phyloP scores from a whole-genome alignment of 345 rosid genomes.

The Heritiera littoralis region DNA sequence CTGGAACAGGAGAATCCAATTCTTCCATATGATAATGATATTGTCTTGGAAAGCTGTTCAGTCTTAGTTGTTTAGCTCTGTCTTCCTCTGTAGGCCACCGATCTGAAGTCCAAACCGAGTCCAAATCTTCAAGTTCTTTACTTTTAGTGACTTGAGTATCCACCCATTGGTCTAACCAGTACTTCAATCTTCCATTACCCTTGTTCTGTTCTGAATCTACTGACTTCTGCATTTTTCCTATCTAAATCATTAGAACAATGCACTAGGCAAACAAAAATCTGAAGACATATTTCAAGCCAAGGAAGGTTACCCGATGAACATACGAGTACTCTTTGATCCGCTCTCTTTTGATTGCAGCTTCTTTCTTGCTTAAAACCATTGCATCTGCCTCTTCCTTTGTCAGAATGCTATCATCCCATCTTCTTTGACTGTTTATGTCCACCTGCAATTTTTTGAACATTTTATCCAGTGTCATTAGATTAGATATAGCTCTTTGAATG shows the following conservation, averaged over 20 bases:
- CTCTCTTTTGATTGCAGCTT: conserved; percentile 67
- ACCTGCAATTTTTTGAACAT: conserved; percentile 42
- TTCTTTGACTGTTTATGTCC: conserved; percentile 59
- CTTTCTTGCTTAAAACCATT: conserved; percentile 61
- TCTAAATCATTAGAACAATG: conserved; percentile 18
- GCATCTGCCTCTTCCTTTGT: conserved; percentile 80
- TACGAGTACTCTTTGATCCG: conserved; percentile 62
- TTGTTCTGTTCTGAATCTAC: conserved; percentile 70
- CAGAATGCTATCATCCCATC: conserved; percentile 84
- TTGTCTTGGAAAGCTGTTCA: conserved; percentile 40
- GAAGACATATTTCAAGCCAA: not conserved
- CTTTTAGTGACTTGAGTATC: conserved; percentile 73
- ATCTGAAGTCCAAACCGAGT: conserved; percentile 47
- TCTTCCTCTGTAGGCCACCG: conserved; percentile 43
- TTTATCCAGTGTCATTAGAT: no score
- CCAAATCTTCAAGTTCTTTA: conserved; percentile 78
- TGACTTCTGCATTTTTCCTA: conserved; percentile 53
- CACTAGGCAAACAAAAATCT: not conserved
- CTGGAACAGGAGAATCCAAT: conserved; percentile 36
- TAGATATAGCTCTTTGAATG: no score
- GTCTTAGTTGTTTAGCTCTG: conserved; percentile 41
- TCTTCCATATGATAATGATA: conserved; percentile 28
- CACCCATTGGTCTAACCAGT: conserved; percentile 92
- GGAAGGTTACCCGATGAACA: conserved; percentile 59
- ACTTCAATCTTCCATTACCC: conserved; percentile 67